Evolutionary conservation across 2,329 filamentous ascomycete genomes (phyloP).

Genomic region (Diaporthe velutina): DNA sequence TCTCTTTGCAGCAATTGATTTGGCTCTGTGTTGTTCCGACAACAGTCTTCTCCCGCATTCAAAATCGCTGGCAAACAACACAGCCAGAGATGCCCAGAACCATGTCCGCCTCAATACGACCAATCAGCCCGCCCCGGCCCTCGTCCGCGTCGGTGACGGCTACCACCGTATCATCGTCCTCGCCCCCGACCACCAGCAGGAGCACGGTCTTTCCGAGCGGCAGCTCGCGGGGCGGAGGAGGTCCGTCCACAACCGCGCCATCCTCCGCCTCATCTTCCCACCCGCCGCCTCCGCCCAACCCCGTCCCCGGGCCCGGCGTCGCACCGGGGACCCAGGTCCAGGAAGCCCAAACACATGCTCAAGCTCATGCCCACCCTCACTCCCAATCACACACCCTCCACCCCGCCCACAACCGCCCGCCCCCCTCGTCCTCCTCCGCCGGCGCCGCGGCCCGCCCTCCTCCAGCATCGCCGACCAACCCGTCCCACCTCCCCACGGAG

Average conservation of each 20-base stretch:
- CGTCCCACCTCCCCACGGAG: constrained; percentile 55
- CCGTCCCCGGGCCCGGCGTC: not conserved
- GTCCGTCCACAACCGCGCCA: constrained; percentile 36
- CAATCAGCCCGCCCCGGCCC: constrained; percentile 37
- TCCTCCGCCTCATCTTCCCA: constrained; percentile 39
- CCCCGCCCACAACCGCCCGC: not conserved
- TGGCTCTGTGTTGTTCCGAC: not conserved
- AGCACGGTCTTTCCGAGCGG: constrained; percentile 37
- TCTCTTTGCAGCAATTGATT: not conserved
- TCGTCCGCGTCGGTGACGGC: constrained; percentile 39
- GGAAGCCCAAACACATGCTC: not conserved
- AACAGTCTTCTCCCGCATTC: not conserved
- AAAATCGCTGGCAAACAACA: not conserved
- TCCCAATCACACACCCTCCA: not conserved
- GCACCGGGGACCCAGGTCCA: constrained; percentile 19
- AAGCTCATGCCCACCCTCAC: not conserved
- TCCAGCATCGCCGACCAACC: constrained; percentile 40
- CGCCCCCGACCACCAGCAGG: constrained; percentile 34
- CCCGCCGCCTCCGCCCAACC: constrained; percentile 14
- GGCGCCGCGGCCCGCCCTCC: too few species aligned
- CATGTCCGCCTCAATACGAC: constrained; percentile 35
- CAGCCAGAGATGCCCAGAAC: constrained; percentile 23
- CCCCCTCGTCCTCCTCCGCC: not conserved
- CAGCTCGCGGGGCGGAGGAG: constrained; percentile 26
- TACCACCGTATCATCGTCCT: constrained; percentile 39